A percentile compares a stretch with the other conserved stretches of the same genome.
Conservation (phyloP, 1,284 basidiomycete species). For the Marasmius tenuissimus region DNA sequence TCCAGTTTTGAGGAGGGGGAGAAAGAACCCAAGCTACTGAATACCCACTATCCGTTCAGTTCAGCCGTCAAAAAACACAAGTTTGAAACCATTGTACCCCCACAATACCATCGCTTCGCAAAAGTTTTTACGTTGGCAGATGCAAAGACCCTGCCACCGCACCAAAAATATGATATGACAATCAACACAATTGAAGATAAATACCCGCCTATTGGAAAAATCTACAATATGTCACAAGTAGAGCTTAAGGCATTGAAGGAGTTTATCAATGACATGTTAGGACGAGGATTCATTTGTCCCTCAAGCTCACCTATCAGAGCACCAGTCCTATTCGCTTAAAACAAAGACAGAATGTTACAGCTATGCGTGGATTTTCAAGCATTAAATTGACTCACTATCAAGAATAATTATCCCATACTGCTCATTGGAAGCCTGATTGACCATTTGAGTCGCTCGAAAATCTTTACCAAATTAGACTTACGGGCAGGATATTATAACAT, state of each 20-base stretch:
- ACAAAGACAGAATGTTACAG: constrained; percentile 1
- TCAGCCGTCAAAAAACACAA: too few relatives aligned
- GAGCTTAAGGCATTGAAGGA: constrained; percentile 18
- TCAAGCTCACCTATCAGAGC: constrained; percentile 20
- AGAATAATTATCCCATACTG: neutral
- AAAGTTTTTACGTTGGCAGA: too few relatives aligned
- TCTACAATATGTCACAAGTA: constrained; percentile 23
- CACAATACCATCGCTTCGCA: too few relatives aligned
- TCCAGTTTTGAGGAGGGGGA: too few relatives aligned
- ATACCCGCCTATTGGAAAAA: neutral
- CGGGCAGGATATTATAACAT: constrained; percentile 3
- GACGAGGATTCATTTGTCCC: constrained; percentile 15
- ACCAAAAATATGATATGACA: too few relatives aligned
- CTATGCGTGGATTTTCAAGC: constrained; percentile 1
- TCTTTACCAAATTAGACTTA: constrained; percentile 6
- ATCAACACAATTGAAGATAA: too few relatives aligned
- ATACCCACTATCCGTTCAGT: too few relatives aligned
- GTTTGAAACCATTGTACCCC: too few relatives aligned
- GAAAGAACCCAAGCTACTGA: too few relatives aligned
- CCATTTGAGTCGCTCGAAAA: neutral
- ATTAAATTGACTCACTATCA: neutral
- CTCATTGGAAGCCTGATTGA: constrained; percentile 1
- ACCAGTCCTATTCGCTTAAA: constrained; percentile 33
- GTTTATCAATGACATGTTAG: constrained; percentile 25
- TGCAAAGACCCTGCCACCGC: too few relatives aligned